Evolutionary conservation across 768 basidiomycete species (phyloP).

Genomic region (Tricholoma furcatifolium): DNA sequence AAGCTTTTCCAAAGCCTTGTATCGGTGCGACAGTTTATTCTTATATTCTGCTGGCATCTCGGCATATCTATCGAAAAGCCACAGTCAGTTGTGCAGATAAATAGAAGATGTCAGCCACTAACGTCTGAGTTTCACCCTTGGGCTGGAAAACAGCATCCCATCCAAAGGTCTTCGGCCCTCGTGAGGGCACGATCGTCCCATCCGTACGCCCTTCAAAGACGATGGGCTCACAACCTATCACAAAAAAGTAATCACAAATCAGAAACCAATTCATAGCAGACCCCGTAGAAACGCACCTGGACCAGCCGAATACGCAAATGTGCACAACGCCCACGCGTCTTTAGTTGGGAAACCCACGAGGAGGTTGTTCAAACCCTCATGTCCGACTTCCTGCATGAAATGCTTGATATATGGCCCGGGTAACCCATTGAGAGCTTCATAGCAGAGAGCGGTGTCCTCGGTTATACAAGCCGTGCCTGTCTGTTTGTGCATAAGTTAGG

Average conservation of each 20-base stretch:
- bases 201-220: conserved; percentile 81
- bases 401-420: conserved; percentile 98
- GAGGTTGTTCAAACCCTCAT: conserved; percentile 87
- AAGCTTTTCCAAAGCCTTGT: conserved; percentile 70
- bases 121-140: conserved; percentile 76
- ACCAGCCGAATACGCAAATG: conserved; percentile 90
- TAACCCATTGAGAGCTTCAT: conserved; percentile 83
- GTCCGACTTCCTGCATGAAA: conserved; percentile 81
- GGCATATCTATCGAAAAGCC: conserved; percentile 51
- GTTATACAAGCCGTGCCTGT: conserved; percentile 57
- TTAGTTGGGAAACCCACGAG: conserved; percentile 74
- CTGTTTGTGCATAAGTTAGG: conserved; percentile 22
- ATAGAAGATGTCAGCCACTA: conserved; percentile 20
- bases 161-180: conserved; percentile 80
- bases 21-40: conserved; percentile 72
- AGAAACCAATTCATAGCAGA: no score
- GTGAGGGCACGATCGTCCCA: conserved; percentile 83
- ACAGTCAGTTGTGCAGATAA: conserved; percentile 2
- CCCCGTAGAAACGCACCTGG: conserved; percentile 42
- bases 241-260: no score
- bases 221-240: conserved; percentile 61
- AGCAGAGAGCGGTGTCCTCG: conserved; percentile 94
- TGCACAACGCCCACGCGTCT: conserved; percentile 88
- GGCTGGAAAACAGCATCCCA: conserved; percentile 92
- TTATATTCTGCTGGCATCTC: conserved; percentile 72